Percentiles rank a stretch among this genome's conserved stretches.
These are phyloP conservation scores for Polygonum aviculare DNA, from an alignment of 148 eudicot genomes.

Conservation along the genomic window DNA sequence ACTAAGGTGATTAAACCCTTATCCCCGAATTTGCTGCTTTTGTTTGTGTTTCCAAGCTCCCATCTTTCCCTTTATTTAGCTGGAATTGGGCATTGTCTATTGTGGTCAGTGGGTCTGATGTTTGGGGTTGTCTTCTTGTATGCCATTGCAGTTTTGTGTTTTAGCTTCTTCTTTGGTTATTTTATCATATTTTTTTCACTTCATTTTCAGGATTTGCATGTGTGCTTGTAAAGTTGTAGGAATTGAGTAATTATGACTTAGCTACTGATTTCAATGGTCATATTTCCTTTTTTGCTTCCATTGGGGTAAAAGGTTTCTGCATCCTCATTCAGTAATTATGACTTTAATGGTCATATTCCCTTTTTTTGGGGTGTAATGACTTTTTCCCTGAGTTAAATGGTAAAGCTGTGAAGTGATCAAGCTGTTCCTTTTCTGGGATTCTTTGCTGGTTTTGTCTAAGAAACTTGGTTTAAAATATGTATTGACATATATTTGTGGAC, in stretches of 20 bases:
- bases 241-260: neutral
- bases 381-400: neutral
- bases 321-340: neutral
- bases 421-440: neutral
- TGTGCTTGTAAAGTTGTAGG: neutral
- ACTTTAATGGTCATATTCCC: neutral
- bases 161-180: neutral
- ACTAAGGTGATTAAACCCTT: constrained; percentile 47
- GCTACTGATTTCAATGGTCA: neutral
- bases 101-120: neutral
- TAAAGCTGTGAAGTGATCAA: neutral
- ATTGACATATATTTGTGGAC: neutral
- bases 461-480: neutral
- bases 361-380: neutral
- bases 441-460: neutral
- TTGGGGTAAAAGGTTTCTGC: neutral
- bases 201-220: neutral
- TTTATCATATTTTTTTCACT: neutral
- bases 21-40: neutral
- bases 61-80: neutral
- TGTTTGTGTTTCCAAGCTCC: neutral
- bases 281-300: neutral
- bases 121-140: neutral
- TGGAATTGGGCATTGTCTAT: neutral
- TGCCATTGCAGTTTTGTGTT: neutral